Evolutionary conservation across 2,329 filamentous ascomycete species (phyloP), one percentile per base, ranked within the genome.

Genomic region (Myriosclerotinia duriaeana): DNA sequence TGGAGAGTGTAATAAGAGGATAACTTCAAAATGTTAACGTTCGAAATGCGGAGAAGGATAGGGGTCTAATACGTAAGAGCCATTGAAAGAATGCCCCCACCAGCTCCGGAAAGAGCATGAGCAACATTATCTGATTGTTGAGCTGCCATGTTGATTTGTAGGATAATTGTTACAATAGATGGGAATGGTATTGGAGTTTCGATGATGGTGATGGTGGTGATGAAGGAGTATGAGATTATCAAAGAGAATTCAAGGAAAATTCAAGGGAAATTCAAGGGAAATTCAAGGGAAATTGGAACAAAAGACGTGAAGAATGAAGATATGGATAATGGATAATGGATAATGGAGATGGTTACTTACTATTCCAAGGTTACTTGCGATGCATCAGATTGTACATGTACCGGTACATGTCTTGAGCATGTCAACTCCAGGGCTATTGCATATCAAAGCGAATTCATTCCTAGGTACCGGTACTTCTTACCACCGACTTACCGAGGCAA

Each of bases 1-100:
- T 99, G 30, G 95, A 99, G 70, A 99, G 89, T 44, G 95, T 98
- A 77, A 99, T 96, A 74, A 99, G 88, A 53, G 95, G 95, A 79
- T 98, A 98, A 72, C 92, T 95, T 66, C 62, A 53, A 65, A 34
- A 40, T 66, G 71, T 67, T 65, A 67, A 55, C 42, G 38, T 38
- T 12, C 30, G 59, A 14, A 30, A 22, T 65, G 30, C 42, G n/a
- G 36, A 52, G 53, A 22, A 60, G 22, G 20, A 74, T 56, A 54
- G 66, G 61, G 56, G 61, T 48, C 40, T 62, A 83, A 70, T 85
- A 96, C 88, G 95, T 99, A 79, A 99, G 81, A 73, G 93, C 86
- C 92, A 98, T 99, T 73, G 95, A 97, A 67, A 98, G 82, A 67
- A 99, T 89, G 68, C 95, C 95, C 72, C 95, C 95, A 72, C 95